Evolutionary conservation across 352 stramenopile genomes (phyloP).

Genomic region (Phytophthora nicotianae): DNA sequence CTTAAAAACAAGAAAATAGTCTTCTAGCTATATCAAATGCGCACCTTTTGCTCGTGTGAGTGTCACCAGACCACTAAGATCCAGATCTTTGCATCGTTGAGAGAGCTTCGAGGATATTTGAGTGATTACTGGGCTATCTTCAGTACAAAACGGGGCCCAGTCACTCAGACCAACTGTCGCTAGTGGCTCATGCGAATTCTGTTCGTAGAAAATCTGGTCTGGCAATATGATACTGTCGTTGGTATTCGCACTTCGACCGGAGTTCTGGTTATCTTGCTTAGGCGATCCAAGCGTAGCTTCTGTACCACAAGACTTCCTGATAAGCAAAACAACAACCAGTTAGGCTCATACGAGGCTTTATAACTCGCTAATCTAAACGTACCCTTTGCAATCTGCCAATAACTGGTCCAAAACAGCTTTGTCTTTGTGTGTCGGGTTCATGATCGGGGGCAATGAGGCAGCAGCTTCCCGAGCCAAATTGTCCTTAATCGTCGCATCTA

Average conservation of each 20-base stretch:
- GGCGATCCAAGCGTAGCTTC: neutral
- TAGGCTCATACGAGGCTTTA: neutral
- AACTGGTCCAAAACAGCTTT: conserved; percentile 52
- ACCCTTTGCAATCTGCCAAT: conserved; percentile 53
- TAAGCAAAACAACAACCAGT: conserved; percentile 17
- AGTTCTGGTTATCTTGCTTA: conserved; percentile 46
- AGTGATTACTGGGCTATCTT: conserved; percentile 22
- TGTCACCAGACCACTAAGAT: conserved; percentile 45
- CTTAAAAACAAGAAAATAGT: neutral
- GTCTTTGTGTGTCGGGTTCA: conserved; percentile 33
- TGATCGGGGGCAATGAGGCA: conserved; percentile 44
- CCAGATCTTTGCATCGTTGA: conserved; percentile 44
- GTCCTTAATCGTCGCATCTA: conserved; percentile 30
- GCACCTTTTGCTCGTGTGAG: conserved; percentile 42
- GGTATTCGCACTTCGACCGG: conserved; percentile 15
- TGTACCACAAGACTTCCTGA: conserved; percentile 19
- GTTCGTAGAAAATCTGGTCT: conserved; percentile 58
- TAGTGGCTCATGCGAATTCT: conserved; percentile 54
- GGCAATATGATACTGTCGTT: conserved; percentile 34
- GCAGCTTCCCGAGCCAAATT: conserved; percentile 14
- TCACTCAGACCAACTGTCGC: conserved; percentile 51
- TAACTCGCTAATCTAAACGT: conserved; percentile 7
- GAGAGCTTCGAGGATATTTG: conserved; percentile 59
- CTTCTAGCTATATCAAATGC: neutral
- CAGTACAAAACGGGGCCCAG: conserved; percentile 50